These are phyloP conservation scores for Alisma plantagoaquatica DNA, from an alignment of 106 monocot species.

Conservation along the genomic window DNA sequence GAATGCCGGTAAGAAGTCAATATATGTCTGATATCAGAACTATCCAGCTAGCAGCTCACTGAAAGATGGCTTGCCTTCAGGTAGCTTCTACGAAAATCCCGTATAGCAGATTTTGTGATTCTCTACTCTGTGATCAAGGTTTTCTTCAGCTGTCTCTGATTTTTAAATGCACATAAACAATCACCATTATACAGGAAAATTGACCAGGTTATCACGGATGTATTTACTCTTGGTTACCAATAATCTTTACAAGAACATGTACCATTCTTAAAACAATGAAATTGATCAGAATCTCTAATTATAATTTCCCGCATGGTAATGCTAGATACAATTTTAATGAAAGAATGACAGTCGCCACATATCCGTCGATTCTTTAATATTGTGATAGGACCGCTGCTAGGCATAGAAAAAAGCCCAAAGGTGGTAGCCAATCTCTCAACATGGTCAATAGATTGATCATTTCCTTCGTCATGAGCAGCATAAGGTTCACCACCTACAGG, in stretches of 20 bases:
- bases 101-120: no score
- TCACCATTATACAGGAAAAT: no score
- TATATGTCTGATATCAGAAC: no score
- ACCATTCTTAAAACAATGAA: constrained; percentile 36
- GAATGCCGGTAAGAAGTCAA: no score
- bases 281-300: constrained; percentile 20
- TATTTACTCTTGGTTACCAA: constrained; percentile 21
- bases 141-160: no score
- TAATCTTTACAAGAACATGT: constrained; percentile 26
- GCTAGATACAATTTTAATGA: constrained; percentile 17
- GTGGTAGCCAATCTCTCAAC: constrained; percentile 25
- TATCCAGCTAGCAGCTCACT: no score
- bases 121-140: no score
- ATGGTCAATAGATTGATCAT: constrained; percentile 25
- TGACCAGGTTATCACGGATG: no score
- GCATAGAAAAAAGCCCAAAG: constrained; percentile 17
- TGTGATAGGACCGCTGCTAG: constrained; percentile 7
- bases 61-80: no score
- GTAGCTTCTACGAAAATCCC: no score
- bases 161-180: no score
- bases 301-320: constrained; percentile 13
- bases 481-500: background rate
- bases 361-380: constrained; percentile 27
- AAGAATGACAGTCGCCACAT: constrained; percentile 25
- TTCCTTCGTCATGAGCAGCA: constrained; percentile 5